These are phyloP conservation scores for Diplocarpon mali DNA, from an alignment of 2,329 filamentous ascomycete species.

Conservation along the genomic window DNA sequence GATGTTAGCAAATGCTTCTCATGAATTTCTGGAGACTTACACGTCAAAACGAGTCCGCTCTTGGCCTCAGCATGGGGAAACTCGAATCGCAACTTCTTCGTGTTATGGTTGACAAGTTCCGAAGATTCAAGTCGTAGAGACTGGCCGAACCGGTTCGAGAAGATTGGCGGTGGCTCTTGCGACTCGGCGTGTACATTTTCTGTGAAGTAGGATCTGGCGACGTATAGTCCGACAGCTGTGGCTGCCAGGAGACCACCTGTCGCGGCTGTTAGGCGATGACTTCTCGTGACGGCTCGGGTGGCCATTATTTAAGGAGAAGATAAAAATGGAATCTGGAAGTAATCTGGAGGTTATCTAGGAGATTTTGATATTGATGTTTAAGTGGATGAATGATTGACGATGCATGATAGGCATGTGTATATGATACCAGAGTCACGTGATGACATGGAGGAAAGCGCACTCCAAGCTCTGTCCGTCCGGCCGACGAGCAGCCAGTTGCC, in stretches of 20 bases:
- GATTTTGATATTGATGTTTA: too few relatives aligned
- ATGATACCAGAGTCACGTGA: too few relatives aligned
- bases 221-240: slow-evolving; percentile 1
- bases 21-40: slow-evolving; percentile 25
- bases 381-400: too few relatives aligned
- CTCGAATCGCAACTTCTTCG: slow-evolving; percentile 45
- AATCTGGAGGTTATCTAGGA: too few relatives aligned
- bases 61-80: slow-evolving; percentile 36
- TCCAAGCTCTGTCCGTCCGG: too few relatives aligned
- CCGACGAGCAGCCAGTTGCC: too few relatives aligned
- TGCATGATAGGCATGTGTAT: too few relatives aligned
- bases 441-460: too few relatives aligned
- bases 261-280: neutral
- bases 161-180: slow-evolving; percentile 1
- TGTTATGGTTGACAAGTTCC: slow-evolving; percentile 46
- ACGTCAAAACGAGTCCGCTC: slow-evolving; percentile 40
- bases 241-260: slow-evolving; percentile 1
- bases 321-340: too few relatives aligned
- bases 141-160: slow-evolving; percentile 4
- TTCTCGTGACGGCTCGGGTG: neutral
- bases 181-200: slow-evolving; percentile 4
- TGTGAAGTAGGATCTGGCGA: slow-evolving; percentile 4
- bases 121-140: slow-evolving; percentile 34
- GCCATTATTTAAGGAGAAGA: neutral
- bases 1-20: neutral